Evolutionary conservation across 1,284 basidiomycete species (phyloP).

Genomic region (Cutaneotrichosporon cavernicola): DNA sequence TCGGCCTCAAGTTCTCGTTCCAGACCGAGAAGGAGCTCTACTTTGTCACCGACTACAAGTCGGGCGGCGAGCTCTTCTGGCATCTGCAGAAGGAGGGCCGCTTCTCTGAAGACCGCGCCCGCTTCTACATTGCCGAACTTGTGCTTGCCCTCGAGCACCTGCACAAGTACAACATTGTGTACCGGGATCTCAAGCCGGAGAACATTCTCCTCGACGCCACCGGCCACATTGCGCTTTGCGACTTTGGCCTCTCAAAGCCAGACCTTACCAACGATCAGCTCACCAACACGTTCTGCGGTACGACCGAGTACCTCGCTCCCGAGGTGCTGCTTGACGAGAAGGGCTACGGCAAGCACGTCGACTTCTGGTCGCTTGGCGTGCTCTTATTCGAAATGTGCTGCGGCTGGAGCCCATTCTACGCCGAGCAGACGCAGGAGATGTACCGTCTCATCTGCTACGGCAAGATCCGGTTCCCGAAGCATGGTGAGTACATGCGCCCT

Average conservation of each 20-base stretch:
- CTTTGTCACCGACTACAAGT: conserved; percentile 98
- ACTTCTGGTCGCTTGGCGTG: conserved; percentile 96
- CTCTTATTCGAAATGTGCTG: conserved; percentile 97
- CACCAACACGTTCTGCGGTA: conserved; percentile 97
- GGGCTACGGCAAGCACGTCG: conserved; percentile 97
- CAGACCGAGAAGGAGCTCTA: conserved; percentile 95
- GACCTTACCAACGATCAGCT: conserved; percentile 90
- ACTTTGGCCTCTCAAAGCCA: conserved; percentile 95
- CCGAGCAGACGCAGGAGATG: conserved; percentile 99
- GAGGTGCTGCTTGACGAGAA: conserved; percentile 99
- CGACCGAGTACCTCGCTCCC: conserved; percentile 95
- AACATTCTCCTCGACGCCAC: conserved; percentile 96
- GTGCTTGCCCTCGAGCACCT: conserved; percentile 91
- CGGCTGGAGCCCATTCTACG: conserved; percentile 99
- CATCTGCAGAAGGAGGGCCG: conserved; percentile 92
- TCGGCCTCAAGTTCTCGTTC: conserved; percentile 98
- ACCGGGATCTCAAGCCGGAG: conserved; percentile 94
- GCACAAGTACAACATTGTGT: conserved; percentile 96
- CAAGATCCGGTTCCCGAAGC: conserved; percentile 92
- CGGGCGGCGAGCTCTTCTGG: conserved; percentile 97
- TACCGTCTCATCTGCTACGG: conserved; percentile 95
- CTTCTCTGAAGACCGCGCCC: conserved; percentile 85
- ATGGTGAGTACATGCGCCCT: conserved; percentile 53
- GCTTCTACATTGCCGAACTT: conserved; percentile 94
- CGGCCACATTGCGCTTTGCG: conserved; percentile 93